Evolutionary conservation across 306 rosid species (phyloP).

Genomic region (Glycyrrhiza uralensis): DNA sequence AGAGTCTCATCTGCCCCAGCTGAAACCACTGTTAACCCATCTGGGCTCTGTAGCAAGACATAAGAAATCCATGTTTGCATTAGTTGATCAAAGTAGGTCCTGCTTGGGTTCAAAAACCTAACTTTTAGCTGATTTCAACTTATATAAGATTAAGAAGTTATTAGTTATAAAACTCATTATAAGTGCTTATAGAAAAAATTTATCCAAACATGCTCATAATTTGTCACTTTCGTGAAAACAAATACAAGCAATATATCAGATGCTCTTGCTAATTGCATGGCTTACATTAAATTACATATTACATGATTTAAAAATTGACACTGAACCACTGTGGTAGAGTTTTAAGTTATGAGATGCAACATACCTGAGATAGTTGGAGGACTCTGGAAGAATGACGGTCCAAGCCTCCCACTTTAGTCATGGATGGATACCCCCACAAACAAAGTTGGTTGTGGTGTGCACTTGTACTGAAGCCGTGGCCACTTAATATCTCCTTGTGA

Average conservation of each 20-base stretch:
- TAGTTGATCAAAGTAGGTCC: neutral
- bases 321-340: neutral
- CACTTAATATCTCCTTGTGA: slow-evolving; percentile 73
- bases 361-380: slow-evolving; percentile 69
- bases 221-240: neutral
- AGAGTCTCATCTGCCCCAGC: slow-evolving; percentile 77
- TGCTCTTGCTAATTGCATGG: neutral
- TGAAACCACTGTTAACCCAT: slow-evolving; percentile 68
- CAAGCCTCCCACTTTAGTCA: slow-evolving; percentile 56
- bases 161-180: too few species aligned
- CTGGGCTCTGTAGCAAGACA: slow-evolving; percentile 66
- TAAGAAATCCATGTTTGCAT: neutral
- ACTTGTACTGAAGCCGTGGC: slow-evolving; percentile 58
- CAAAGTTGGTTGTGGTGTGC: slow-evolving; percentile 48
- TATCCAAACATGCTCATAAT: too few species aligned
- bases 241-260: neutral
- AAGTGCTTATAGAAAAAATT: too few species aligned
- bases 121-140: too few species aligned
- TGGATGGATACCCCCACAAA: slow-evolving; percentile 75
- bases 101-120: too few species aligned
- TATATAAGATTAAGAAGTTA: too few species aligned
- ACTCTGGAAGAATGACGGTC: slow-evolving; percentile 54
- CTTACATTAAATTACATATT: too few species aligned
- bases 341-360: neutral
- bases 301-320: neutral